Base-by-base conservation (phyloP, 208 protist genomes). In the Blastocrithidia nonstop region DNA sequence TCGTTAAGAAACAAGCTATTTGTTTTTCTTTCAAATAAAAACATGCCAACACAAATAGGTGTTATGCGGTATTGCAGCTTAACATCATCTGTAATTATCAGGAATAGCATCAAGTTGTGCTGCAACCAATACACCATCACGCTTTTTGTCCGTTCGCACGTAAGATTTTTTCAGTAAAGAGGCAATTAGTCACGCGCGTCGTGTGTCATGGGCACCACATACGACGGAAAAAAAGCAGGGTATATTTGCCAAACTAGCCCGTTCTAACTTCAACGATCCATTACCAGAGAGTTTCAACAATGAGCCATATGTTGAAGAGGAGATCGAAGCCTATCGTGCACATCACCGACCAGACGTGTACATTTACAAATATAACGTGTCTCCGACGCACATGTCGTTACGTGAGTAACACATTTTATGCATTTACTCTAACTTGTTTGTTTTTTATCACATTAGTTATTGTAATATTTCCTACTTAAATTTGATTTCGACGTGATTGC, bases 91-190 rank as follows among this genome's bases (percentile, higher is more conserved):
- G 29, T n/a, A 15, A n/a, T 35, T 35, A 35, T 35, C n/a, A n/a
- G 11, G 11, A n/a, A 11, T n/a, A 35, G 29, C n/a, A n/a, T 35
- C 29, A 35, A 11, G 29, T 35, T n/a, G n/a, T n/a, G n/a, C 3
- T 24, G 6, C 21, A 8, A 23, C 54, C 13, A 1, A 1, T 40
- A 60, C 38, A 13, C 22, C 31, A 0, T 32, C 25, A 4, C 75
- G 63, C 24, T 11, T 15, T 42, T 70, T 90, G 20, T 71, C 76
- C 13, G 82, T 92, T 13, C 77, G 82, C 21, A 83, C 77, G 15
- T 77, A 93, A 45, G 79, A 93, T 33, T 93, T 88, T 45, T 93
- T 93, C 50, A 84, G 74, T 44, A 86, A 89, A 49, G 84, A 93
- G 54, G 84, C 66, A 0, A 54, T 89, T 16, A 89, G 79, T 42